These are phyloP conservation scores for Alternaria viburni DNA, from an alignment of 2,329 filamentous ascomycete genomes.

Conservation along the genomic window DNA sequence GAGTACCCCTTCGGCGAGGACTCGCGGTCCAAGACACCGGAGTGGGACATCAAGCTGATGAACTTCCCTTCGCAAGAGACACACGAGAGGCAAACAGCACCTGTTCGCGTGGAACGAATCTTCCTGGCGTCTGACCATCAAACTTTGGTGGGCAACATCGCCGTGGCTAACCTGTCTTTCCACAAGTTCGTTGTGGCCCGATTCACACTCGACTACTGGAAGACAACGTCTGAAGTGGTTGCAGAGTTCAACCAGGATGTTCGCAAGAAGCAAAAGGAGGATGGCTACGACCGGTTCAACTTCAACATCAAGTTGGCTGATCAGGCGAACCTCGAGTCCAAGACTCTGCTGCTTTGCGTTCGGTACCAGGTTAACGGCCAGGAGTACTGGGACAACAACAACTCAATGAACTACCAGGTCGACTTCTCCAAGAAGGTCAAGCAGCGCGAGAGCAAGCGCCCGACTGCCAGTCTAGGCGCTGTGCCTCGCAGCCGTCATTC, in stretches of 20 bases:
- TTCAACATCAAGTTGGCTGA: conserved; percentile 95
- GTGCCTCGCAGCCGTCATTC: conserved; percentile 58
- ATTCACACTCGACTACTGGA: conserved; percentile 98
- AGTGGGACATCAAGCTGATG: conserved; percentile 85
- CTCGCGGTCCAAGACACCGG: conserved; percentile 57
- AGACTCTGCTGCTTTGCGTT: conserved; percentile 91
- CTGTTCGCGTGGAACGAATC: conserved; percentile 83
- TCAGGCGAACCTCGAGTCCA: conserved; percentile 86
- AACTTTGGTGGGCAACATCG: conserved; percentile 80
- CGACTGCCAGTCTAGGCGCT: conserved; percentile 57
- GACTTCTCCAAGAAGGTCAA: conserved; percentile 85
- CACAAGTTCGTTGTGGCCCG: conserved; percentile 87
- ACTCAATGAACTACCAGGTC: conserved; percentile 84
- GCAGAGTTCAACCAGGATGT: conserved; percentile 88
- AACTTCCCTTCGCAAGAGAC: conserved; percentile 77
- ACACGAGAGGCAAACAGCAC: conserved; percentile 65
- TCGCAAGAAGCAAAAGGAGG: conserved; percentile 66
- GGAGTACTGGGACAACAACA: conserved; percentile 97
- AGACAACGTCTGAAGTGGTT: conserved; percentile 91
- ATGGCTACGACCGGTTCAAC: conserved; percentile 84
- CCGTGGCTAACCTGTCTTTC: conserved; percentile 87
- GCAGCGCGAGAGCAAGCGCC: conserved; percentile 53
- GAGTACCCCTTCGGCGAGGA: conserved; percentile 84
- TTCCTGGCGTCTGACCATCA: conserved; percentile 90
- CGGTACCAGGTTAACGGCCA: conserved; percentile 83